Percentiles rank a stretch among this genome's conserved stretches.
These are phyloP conservation scores for Neurospora tetrasperma DNA, from an alignment of 495 filamentous ascomycete genomes.

Conservation along the genomic window DNA sequence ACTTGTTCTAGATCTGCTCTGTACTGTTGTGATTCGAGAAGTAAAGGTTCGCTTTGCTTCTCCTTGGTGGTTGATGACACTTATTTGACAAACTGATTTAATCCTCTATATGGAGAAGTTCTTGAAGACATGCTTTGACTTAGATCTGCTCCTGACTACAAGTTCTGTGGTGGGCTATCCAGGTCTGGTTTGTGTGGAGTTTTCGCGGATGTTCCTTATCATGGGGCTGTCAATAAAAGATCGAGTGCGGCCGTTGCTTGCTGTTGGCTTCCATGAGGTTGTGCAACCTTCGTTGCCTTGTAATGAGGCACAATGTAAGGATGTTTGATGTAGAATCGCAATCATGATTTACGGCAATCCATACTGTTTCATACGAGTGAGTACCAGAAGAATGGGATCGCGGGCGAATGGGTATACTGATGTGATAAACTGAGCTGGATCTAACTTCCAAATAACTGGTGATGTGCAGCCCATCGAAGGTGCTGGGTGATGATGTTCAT, in stretches of 20 bases:
- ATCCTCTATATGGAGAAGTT: not conserved
- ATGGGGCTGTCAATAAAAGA: not conserved
- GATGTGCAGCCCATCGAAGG: not conserved
- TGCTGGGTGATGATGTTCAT: not conserved
- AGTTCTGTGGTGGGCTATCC: not conserved
- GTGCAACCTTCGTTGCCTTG: not conserved
- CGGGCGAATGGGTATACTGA: not conserved
- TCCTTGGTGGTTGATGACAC: not conserved
- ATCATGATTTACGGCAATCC: not conserved
- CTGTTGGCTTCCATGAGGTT: not conserved
- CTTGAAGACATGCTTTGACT: not conserved
- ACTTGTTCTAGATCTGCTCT: not conserved
- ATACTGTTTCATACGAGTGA: not conserved
- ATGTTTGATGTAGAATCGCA: not conserved
- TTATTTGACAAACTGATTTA: not conserved
- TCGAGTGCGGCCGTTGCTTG: not conserved
- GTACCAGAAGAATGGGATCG: not conserved
- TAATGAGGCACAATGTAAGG: not conserved
- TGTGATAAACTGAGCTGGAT: not conserved
- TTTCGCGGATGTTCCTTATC: not conserved
- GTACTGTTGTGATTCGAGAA: not conserved
- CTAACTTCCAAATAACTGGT: not conserved
- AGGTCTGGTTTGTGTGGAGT: not conserved
- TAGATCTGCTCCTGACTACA: not conserved
- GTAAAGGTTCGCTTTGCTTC: not conserved